Evolutionary conservation across 768 basidiomycete genomes (phyloP).

Genomic region (Terana coerulea): DNA sequence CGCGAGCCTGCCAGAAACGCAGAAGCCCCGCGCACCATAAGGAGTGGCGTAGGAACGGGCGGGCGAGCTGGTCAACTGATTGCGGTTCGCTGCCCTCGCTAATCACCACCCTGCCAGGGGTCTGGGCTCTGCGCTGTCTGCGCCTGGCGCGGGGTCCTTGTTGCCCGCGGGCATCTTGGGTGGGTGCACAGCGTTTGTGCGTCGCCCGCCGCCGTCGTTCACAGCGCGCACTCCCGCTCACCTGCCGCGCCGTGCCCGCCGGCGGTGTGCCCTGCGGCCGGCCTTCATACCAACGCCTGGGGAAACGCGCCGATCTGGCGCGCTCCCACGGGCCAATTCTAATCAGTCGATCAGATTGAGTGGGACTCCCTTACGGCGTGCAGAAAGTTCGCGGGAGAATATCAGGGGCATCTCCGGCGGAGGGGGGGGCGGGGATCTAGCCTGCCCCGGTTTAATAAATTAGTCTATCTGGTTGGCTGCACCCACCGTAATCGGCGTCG

Average conservation of each 20-base stretch:
- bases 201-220: not conserved
- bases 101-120: conserved; percentile 1
- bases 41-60: conserved; percentile 10
- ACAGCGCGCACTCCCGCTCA: not conserved
- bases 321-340: conserved; percentile 14
- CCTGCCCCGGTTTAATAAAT: conserved; percentile 8
- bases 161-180: too few relatives aligned
- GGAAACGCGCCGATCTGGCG: conserved; percentile 11
- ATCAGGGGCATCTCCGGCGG: conserved; percentile 14
- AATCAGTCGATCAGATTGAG: conserved; percentile 14
- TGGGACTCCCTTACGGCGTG: not conserved
- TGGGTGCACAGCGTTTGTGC: not conserved
- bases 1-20: not conserved
- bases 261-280: not conserved
- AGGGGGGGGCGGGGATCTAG: conserved; percentile 3
- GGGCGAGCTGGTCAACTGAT: conserved; percentile 5
- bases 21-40: conserved; percentile 2
- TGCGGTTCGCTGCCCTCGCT: not conserved
- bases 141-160: too few relatives aligned
- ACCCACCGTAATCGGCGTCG: not conserved
- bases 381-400: conserved; percentile 15
- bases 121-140: not conserved
- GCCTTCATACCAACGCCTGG: too few relatives aligned
- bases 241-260: not conserved
- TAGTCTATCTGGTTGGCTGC: conserved; percentile 9